Base-by-base conservation (phyloP, 805 yeast genomes). In the Schwanniomyces polymorphus region DNA sequence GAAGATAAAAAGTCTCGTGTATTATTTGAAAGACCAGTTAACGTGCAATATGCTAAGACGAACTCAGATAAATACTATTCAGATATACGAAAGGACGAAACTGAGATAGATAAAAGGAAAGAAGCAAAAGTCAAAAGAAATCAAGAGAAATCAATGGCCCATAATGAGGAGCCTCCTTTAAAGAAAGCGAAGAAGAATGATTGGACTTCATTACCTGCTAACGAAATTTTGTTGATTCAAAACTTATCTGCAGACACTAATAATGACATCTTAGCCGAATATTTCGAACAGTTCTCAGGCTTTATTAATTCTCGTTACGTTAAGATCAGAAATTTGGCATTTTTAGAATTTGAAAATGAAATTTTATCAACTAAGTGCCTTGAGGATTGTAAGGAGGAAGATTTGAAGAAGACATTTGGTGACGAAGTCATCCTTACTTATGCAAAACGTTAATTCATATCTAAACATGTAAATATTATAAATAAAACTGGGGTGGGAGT, bases 331-430 rank as follows among this genome's bases (percentile, higher is more conserved):
- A 79, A 79, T 33, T 78, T 92, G 40, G 95, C 94, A 9, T 86
- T 92, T 64, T 77, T 92, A 3, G 97, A 92, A 56, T 92, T 85
- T 61, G 81, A 78, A 21, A 68, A 71, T 5, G 85, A 81, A 18
- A 58, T 64, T 1, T 64, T 71, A 34, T 85, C 96, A 0, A 71
- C 74, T 0, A 44, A 42, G 12, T 64, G 71, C 35, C 54, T 70
- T 38, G 47, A 57, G 7, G 37, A 33, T 2, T 25, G 51, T 12
- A 56, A 57, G 7, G 11, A 42, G 8, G 42, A 33, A 3, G 28
- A 37, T 6, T 42, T 48, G 25, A 33, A 14, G 7, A 38, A 44
- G 16, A 26, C 38, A 12, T 48, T 44, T 35, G 70, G 70, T 2
- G 45, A 50, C 0, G 51, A 44, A 5, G 56, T 57, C 7, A 43